Base-by-base conservation (phyloP, 352 stramenopile species). In the Phytophthora podocarpi region DNA sequence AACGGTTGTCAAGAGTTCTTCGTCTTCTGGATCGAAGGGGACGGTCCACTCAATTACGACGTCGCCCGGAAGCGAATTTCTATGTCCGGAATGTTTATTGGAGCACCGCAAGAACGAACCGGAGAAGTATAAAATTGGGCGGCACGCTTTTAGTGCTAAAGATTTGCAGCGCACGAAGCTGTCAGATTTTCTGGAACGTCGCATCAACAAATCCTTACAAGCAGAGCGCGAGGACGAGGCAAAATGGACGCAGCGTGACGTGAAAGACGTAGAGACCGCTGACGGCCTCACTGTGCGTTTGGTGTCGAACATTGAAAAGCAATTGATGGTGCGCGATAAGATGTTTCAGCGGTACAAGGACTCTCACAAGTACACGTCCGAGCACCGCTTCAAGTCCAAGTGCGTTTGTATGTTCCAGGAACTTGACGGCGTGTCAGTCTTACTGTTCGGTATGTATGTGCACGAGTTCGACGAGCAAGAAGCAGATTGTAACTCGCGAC, bases 351-450 rank as follows among this genome's bases (percentile, higher is more conserved):
- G 96, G 11, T 99, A 98, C 76, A 95, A 95, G 18, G 95, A 97
- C 42, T 88, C 76, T 16, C 83, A 93, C 72, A 91, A 93, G 74
- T 95, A 95, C 64, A 91, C 86, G 12, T 90, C 84, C 7, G 88
- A 96, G 64, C 83, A 95, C 48, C 90, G 90, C 12, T 97, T 97
- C 70, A 96, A 98, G 56, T 98, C 96, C 59, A 99, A 99, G 73
- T 99, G 97, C 69, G 92, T 99, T 47, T 94, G 99, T 60, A 97
- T 99, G 62, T 99, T 99, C 70, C 97, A 99, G 77, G 97, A 99
- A 70, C 96, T 99, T 55, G 96, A 99, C 69, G 97, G 97, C 26
- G 97, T 99, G 13, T 98, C 99, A 68, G 96, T 99, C 5, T 92
- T 99, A 53, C 76, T 99, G 0, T 99, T 99, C 72, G 97, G 96